phyloP scores from a whole-genome alignment of 2,329 filamentous ascomycete species.

The Pleurostoma richardsiae region DNA sequence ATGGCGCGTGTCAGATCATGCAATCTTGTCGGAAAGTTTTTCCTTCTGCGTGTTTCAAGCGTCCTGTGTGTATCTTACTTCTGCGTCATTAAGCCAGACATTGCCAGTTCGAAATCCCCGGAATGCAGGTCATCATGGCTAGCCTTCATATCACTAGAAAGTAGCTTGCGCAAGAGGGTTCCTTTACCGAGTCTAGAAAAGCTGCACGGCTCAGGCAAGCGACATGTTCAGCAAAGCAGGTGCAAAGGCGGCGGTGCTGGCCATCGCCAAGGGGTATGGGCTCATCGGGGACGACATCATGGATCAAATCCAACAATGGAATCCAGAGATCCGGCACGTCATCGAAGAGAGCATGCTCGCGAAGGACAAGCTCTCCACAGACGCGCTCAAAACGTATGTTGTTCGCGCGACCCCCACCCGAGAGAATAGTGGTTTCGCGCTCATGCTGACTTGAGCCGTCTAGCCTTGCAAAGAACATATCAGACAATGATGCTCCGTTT shows the following conservation, averaged over 20 bases:
- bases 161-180: too few relatives aligned
- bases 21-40: too few relatives aligned
- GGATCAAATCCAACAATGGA: not conserved
- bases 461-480: conserved; percentile 36
- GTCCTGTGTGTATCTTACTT: too few relatives aligned
- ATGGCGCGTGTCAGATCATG: too few relatives aligned
- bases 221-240: not conserved
- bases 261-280: conserved; percentile 1
- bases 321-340: not conserved
- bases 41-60: too few relatives aligned
- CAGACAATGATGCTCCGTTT: conserved; percentile 38
- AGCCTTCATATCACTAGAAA: too few relatives aligned
- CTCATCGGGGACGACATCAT: conserved; percentile 1
- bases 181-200: too few relatives aligned
- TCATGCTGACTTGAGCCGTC: not conserved
- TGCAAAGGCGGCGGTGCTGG: not conserved
- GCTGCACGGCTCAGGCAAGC: too few relatives aligned
- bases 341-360: not conserved
- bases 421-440: not conserved
- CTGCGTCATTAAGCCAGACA: too few relatives aligned
- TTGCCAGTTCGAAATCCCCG: too few relatives aligned
- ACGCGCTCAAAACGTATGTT: not conserved
- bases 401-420: too few relatives aligned
- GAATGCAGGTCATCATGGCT: too few relatives aligned
- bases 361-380: not conserved